phyloP scores from a whole-genome alignment of 305 asterid species.

The Fraxinus latifolia region DNA sequence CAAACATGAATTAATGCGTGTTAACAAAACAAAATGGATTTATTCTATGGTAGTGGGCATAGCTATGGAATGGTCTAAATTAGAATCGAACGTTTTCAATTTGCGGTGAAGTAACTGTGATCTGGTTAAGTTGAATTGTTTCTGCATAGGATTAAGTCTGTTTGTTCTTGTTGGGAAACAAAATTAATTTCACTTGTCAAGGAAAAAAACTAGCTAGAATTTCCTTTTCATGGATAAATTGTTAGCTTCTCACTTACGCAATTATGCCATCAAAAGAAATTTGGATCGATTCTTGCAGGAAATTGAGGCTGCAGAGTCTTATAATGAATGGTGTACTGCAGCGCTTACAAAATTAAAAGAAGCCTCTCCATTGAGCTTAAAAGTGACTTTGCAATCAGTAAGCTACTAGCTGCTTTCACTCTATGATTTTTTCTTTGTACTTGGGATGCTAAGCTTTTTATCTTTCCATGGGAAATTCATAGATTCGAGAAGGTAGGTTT shows the following conservation, averaged over 20 bases:
- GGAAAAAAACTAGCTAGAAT: neutral
- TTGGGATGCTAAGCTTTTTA: constrained; percentile 9
- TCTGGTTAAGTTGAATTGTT: neutral
- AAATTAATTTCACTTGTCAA: neutral
- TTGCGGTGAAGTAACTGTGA: neutral
- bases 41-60: neutral
- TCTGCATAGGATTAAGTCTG: neutral
- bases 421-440: constrained; percentile 1
- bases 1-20: neutral
- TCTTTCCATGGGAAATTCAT: constrained; percentile 22
- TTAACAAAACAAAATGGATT: neutral
- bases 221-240: neutral
- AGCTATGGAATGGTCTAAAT: neutral
- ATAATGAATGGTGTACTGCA: constrained; percentile 42
- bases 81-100: neutral
- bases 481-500: constrained; percentile 95
- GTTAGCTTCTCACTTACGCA: neutral
- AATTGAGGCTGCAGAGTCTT: constrained; percentile 46
- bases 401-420: constrained; percentile 27
- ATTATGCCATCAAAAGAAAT: neutral
- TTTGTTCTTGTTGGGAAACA: neutral
- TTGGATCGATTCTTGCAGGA: constrained; percentile 42
- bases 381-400: constrained; percentile 87
- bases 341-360: constrained; percentile 60
- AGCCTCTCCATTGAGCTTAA: constrained; percentile 87